Base-by-base conservation (phyloP, 208 protist genomes). In the Leishmania braziliensis region DNA sequence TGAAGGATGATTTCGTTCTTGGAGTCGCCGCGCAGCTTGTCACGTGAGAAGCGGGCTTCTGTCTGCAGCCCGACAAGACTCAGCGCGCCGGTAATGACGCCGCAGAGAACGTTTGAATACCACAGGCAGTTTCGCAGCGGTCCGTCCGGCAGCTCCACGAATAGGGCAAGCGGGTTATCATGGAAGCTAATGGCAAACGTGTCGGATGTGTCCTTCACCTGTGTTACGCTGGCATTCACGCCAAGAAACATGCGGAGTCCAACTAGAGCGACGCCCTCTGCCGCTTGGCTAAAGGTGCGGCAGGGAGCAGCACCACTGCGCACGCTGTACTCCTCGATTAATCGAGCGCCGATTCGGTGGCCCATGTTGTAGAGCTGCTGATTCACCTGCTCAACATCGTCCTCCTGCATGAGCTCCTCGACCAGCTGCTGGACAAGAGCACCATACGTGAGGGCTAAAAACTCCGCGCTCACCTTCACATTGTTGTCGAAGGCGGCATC, bases 371-470 rank as follows among this genome's bases (percentile, higher is more conserved):
- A 97, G 10, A 99, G 91, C 92, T 99, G 97, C 69, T 90, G 90
- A 81, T 99, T 99, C 29, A 99, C 97, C 80, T 90, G 92, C 65
- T 97, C 94, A 33, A 99, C 92, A 81, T 98, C 93, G 71, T 99
- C 98, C 79, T 97, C 89, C 75, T 95, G 90, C 43, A 87, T 70
- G 68, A 95, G 91, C 81, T 99, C 98, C 78, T 98, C 95, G 0
- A 99, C 79, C 65, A 99, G 88, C 86, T 99, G 98, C 80, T 96
- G 92, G 16, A 99, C 98, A 0, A 99, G 83, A 39, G 98, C 93
- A 46, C 99, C 99, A 85, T 99, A 99, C 23, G 97, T 99, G 51
- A 99, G 91, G 50, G 98, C 98, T 69, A 99, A 98, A 71, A 99
- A 95, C 89, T 99, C 98, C 1, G 98, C 91, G 85, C 97, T 99